These are phyloP conservation scores for Fusarium scirpi DNA, from an alignment of 2,329 filamentous ascomycete genomes.

Conservation along the genomic window DNA sequence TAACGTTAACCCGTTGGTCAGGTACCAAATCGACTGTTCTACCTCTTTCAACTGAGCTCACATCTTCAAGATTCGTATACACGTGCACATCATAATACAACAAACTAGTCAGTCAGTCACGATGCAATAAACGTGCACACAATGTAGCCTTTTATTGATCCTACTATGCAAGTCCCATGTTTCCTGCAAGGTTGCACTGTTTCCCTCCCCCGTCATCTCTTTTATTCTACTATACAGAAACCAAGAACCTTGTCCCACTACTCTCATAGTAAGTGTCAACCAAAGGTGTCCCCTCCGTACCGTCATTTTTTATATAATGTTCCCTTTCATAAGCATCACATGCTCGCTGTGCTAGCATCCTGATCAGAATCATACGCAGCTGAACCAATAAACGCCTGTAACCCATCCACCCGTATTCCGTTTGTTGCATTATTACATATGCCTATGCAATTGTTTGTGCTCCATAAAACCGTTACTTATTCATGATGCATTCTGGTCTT, in stretches of 20 bases:
- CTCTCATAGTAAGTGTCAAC: constrained; percentile 25
- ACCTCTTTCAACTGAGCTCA: not conserved
- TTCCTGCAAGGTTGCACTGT: constrained; percentile 20
- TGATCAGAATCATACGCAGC: constrained; percentile 21
- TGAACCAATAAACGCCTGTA: constrained; percentile 38
- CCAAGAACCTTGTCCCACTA: constrained; percentile 10
- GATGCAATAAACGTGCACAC: constrained; percentile 2
- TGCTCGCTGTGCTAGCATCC: constrained; percentile 29
- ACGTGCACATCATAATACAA: not conserved
- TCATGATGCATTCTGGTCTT: constrained; percentile 33
- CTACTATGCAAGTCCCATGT: constrained; percentile 29
- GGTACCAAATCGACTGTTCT: not conserved
- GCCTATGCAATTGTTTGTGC: constrained; percentile 39
- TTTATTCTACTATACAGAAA: constrained; percentile 45
- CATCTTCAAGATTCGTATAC: not conserved
- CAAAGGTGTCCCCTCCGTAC: constrained; percentile 3
- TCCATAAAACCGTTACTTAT: constrained; percentile 25
- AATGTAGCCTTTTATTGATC: constrained; percentile 25
- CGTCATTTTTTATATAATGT: constrained; percentile 34
- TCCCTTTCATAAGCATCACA: constrained; percentile 32
- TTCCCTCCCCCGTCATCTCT: not conserved
- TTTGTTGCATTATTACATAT: constrained; percentile 32
- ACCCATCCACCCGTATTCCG: constrained; percentile 14
- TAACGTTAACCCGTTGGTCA: not conserved
- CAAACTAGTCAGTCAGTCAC: not conserved